A percentile compares a stretch with the other conserved stretches of the same genome.
Conservation (phyloP, 129 eudicot genomes). For the Oenanthe sinensis region DNA sequence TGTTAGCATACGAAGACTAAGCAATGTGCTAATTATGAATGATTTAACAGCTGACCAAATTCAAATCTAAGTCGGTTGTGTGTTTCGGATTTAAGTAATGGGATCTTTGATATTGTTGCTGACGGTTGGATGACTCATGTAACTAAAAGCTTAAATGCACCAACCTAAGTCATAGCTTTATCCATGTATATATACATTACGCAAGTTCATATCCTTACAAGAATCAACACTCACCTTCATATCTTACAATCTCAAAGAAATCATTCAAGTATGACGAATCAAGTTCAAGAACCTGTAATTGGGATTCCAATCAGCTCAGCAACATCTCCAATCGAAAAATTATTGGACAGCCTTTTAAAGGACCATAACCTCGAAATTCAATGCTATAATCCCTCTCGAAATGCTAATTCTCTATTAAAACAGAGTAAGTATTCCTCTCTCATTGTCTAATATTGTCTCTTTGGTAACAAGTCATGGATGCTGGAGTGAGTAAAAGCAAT, state of each 20-base stretch:
- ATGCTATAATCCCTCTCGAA: neutral
- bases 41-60: conserved; percentile 3
- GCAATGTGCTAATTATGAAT: neutral
- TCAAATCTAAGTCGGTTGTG: neutral
- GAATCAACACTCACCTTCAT: neutral
- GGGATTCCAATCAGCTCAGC: conserved; percentile 17
- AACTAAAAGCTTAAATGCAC: conserved; percentile 3
- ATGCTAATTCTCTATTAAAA: neutral
- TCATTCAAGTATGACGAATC: conserved; percentile 2
- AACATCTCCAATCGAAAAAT: neutral
- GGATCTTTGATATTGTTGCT: neutral
- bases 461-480: neutral
- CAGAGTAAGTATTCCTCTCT: neutral
- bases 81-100: neutral
- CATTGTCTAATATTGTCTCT: neutral
- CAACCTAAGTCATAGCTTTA: neutral
- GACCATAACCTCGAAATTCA: neutral
- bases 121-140: conserved; percentile 7
- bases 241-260: conserved; percentile 5
- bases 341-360: neutral
- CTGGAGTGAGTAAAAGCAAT: neutral
- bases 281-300: conserved; percentile 3
- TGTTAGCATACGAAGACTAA: conserved; percentile 13
- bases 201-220: neutral
- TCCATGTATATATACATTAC: neutral